Conservation (phyloP, 2,329 filamentous ascomycete species). For the Colletotrichum chrysophilum region DNA sequence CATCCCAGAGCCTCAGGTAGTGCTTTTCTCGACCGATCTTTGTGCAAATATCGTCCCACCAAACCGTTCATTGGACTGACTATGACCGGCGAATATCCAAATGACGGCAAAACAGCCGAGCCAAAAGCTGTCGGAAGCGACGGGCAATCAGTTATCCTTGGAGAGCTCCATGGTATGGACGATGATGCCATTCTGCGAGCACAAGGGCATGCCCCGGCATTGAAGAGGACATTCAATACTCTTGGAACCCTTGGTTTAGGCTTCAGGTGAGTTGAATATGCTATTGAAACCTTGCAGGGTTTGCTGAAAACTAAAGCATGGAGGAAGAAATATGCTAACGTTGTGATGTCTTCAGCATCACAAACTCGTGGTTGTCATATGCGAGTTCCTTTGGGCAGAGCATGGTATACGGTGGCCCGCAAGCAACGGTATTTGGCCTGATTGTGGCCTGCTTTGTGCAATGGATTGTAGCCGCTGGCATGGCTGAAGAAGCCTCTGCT, state of each 20-base stretch:
- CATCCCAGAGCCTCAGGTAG: background rate
- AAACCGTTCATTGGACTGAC: background rate
- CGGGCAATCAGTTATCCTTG: background rate
- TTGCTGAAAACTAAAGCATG: background rate
- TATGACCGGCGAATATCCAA: background rate
- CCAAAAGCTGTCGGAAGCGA: background rate
- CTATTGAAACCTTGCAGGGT: background rate
- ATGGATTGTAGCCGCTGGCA: slow-evolving; percentile 22
- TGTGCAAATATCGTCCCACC: background rate
- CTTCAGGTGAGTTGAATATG: background rate
- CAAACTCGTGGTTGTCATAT: slow-evolving; percentile 22
- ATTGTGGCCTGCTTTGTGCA: slow-evolving; percentile 24
- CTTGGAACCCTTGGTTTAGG: slow-evolving; percentile 19
- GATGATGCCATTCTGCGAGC: slow-evolving; percentile 24
- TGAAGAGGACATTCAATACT: slow-evolving; percentile 20
- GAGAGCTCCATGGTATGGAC: background rate
- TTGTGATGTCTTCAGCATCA: slow-evolving; percentile 15
- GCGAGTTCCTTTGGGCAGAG: slow-evolving; percentile 23
- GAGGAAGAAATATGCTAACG: background rate
- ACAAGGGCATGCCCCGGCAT: slow-evolving; percentile 20
- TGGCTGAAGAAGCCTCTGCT: slow-evolving; percentile 22
- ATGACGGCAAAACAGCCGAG: background rate
- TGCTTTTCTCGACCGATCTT: background rate
- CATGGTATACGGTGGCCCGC: slow-evolving; percentile 18
- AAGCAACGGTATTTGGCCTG: slow-evolving; percentile 21